These are phyloP conservation scores for Trichoderma hamatum DNA, from an alignment of 2,329 filamentous ascomycete genomes.

Conservation along the genomic window DNA sequence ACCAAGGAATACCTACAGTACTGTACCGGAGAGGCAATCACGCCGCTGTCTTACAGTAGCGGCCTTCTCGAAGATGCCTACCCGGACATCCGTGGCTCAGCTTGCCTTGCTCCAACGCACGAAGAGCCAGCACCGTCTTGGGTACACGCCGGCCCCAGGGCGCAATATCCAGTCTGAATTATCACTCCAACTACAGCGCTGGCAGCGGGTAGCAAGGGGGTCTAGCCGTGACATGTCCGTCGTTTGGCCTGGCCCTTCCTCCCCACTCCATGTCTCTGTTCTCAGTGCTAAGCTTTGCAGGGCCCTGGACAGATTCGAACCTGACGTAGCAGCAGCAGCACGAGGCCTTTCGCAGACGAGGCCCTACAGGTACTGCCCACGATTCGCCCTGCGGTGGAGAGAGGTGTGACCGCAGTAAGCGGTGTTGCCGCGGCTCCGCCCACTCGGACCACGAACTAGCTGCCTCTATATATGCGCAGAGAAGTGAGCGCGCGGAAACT, in stretches of 20 bases:
- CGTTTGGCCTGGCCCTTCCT: slow-evolving; percentile 7
- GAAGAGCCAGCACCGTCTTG: not conserved
- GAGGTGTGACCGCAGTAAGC: slow-evolving; percentile 34
- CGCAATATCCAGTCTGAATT: slow-evolving; percentile 18
- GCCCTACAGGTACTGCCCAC: not conserved
- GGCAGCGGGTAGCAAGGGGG: slow-evolving; percentile 23
- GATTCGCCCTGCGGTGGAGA: slow-evolving; percentile 22
- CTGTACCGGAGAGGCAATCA: not conserved
- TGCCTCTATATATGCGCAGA: slow-evolving; percentile 4
- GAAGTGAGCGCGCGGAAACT: slow-evolving; percentile 18
- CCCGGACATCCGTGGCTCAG: slow-evolving; percentile 5
- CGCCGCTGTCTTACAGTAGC: not conserved
- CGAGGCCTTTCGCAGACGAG: slow-evolving; percentile 7
- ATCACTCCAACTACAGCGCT: slow-evolving; percentile 1
- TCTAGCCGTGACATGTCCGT: slow-evolving; percentile 20
- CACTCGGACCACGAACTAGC: slow-evolving; percentile 16
- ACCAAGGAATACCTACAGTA: not conserved
- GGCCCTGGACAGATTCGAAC: slow-evolving; percentile 10
- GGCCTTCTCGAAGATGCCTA: not conserved
- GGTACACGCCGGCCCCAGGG: not conserved
- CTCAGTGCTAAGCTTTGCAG: slow-evolving; percentile 19
- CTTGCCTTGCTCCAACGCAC: slow-evolving; percentile 2
- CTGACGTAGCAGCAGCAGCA: not conserved
- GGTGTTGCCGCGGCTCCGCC: slow-evolving; percentile 32
- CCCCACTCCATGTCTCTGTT: not conserved